A percentile compares a stretch with the other conserved stretches of the same genome.
phyloP scores from a whole-genome alignment of 179 eudicot genomes.

The Actinidia arguta region DNA sequence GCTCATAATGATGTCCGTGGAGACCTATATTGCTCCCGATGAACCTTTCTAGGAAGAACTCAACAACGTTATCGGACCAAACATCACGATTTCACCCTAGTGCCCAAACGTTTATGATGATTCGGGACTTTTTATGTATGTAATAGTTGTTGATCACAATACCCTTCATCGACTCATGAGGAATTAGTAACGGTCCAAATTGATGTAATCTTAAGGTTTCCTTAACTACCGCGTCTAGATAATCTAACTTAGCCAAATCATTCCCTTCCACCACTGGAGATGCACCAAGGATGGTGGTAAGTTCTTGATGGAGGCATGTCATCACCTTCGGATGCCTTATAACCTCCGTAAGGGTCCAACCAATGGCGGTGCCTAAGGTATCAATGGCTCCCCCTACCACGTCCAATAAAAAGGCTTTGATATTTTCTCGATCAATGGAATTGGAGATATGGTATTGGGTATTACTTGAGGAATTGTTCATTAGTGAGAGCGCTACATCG shows the following conservation, averaged over 20 bases:
- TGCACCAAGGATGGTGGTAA: conserved; percentile 20
- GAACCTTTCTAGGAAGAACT: conserved; percentile 38
- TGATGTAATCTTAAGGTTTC: not conserved
- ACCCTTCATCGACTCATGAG: conserved; percentile 19
- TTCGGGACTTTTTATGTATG: conserved; percentile 26
- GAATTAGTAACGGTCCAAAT: not conserved
- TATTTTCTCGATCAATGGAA: conserved; percentile 12
- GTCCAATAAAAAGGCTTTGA: conserved; percentile 35
- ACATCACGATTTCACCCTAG: conserved; percentile 22
- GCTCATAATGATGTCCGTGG: conserved; percentile 17
- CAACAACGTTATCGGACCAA: conserved; percentile 29
- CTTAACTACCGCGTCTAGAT: conserved; percentile 31
- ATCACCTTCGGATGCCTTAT: conserved; percentile 26
- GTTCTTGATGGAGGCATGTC: conserved; percentile 28
- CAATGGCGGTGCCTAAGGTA: conserved; percentile 17
- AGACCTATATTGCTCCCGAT: not conserved
- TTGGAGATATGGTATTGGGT: not conserved
- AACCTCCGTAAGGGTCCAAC: conserved; percentile 31
- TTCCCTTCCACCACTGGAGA: conserved; percentile 21
- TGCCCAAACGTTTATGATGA: conserved; percentile 30
- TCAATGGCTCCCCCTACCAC: conserved; percentile 31
- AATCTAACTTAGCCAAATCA: conserved; percentile 24
- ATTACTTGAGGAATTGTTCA: not conserved
- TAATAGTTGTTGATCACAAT: conserved; percentile 9
- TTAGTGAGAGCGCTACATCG: not conserved